These are phyloP conservation scores for Calonectria pteridis DNA, from an alignment of 2,329 filamentous ascomycete species.

Conservation along the genomic window DNA sequence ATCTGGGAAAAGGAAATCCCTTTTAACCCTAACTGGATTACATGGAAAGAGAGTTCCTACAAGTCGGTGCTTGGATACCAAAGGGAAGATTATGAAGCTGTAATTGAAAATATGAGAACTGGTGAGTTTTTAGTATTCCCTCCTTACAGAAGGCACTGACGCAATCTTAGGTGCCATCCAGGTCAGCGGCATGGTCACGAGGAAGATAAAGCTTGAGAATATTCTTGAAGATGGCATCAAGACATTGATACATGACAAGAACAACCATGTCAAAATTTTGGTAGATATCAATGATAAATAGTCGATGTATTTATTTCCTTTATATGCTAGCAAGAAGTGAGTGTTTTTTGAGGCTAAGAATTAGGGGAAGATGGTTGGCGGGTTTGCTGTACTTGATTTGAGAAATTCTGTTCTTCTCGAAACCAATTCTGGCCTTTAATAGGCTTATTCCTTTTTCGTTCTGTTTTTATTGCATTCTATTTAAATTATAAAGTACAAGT, in stretches of 20 bases:
- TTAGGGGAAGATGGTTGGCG: no score
- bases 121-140: conserved; percentile 7
- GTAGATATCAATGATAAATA: conserved; percentile 56
- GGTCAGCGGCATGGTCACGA: conserved; percentile 71
- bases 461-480: no score
- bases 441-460: no score
- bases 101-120: conserved; percentile 58
- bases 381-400: background rate
- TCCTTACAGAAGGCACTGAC: conserved; percentile 6
- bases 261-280: conserved; percentile 73
- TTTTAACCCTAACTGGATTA: conserved; percentile 45
- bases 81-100: conserved; percentile 64
- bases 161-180: conserved; percentile 57
- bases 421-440: background rate
- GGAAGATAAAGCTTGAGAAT: conserved; percentile 66
- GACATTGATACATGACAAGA: conserved; percentile 69
- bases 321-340: background rate
- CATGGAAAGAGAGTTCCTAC: conserved; percentile 41
- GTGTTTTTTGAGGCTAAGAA: background rate
- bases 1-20: conserved; percentile 66
- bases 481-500: no score
- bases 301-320: background rate
- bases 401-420: background rate
- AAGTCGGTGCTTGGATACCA: conserved; percentile 44
- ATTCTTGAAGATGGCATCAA: conserved; percentile 70